Percentiles rank a stretch among this genome's conserved stretches.
These are phyloP conservation scores for Penstemon newberryi DNA, from an alignment of 257 asterid genomes.

Conservation along the genomic window DNA sequence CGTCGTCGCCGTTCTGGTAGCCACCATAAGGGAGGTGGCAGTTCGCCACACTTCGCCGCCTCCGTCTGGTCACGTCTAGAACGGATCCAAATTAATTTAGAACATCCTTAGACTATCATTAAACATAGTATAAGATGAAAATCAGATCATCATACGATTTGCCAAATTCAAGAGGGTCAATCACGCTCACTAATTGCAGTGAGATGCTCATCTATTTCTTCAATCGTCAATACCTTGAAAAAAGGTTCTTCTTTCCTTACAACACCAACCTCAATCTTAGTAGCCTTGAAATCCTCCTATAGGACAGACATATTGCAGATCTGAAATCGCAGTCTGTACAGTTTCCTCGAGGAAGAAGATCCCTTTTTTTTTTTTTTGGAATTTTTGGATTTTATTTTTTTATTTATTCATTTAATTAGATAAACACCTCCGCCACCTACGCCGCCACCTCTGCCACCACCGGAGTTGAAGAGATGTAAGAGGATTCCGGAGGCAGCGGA, in stretches of 20 bases:
- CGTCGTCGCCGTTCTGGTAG: too few relatives aligned
- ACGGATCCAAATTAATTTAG: too few relatives aligned
- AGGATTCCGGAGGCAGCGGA: constrained; percentile 62
- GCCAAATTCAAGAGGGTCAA: constrained; percentile 32
- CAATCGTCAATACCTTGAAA: constrained; percentile 78
- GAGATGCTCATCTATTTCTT: constrained; percentile 92
- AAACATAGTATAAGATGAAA: too few relatives aligned
- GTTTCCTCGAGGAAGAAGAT: constrained; percentile 80
- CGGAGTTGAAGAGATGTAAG: constrained; percentile 35
- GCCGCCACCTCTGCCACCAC: constrained; percentile 54
- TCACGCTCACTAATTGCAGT: constrained; percentile 98
- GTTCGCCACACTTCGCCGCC: too few relatives aligned
- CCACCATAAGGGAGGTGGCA: too few relatives aligned
- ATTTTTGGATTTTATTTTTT: too few relatives aligned
- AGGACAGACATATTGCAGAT: constrained; percentile 81
- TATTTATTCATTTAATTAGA: too few relatives aligned
- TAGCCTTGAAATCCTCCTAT: constrained; percentile 97
- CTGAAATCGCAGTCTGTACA: constrained; percentile 94
- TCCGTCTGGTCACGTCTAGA: too few relatives aligned
- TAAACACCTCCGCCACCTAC: constrained; percentile 39
- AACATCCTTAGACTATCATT: too few relatives aligned
- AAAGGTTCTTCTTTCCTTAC: constrained; percentile 71
- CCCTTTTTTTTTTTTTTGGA: too few relatives aligned
- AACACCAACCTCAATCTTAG: constrained; percentile 97
- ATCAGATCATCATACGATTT: neutral